Evolutionary conservation across 2,329 filamentous ascomycete species (phyloP).

Genomic region (Colletotrichum aenigma): DNA sequence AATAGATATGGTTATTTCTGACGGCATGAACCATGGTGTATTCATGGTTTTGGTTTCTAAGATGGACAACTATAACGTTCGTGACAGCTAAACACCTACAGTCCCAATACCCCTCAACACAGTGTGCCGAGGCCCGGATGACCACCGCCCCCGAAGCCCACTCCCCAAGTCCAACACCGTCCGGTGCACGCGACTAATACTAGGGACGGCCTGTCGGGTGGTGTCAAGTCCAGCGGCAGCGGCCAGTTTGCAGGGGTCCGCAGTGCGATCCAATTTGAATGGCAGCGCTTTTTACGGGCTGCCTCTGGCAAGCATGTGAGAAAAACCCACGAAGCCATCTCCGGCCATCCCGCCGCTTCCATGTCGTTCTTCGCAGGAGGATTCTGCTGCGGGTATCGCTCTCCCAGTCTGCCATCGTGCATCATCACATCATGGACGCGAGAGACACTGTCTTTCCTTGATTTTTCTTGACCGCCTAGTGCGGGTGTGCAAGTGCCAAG

Average conservation of each 20-base stretch:
- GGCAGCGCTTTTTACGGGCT: not conserved
- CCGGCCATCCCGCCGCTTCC: constrained; percentile 19
- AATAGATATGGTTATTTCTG: not conserved
- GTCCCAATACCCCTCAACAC: not conserved
- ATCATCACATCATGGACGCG: not conserved
- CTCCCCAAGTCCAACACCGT: not conserved
- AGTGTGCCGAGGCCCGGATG: constrained; percentile 6
- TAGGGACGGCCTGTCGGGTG: constrained; percentile 4
- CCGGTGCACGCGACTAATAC: constrained; percentile 13
- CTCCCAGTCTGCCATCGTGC: not conserved
- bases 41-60: not conserved
- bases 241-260: not conserved
- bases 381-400: not conserved
- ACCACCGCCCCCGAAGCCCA: not conserved
- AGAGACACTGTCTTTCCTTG: not conserved
- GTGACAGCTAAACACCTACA: not conserved
- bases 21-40: not conserved
- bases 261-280: not conserved
- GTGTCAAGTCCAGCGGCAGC: not conserved
- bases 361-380: constrained; percentile 1
- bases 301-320: constrained; percentile 16
- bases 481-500: not conserved
- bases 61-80: not conserved
- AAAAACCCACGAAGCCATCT: not conserved
- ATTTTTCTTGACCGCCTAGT: not conserved